A percentile compares a stretch with the other conserved stretches of the same genome.
Conservation (phyloP, 1,284 basidiomycete genomes). For the Pisolithus thermaeus region DNA sequence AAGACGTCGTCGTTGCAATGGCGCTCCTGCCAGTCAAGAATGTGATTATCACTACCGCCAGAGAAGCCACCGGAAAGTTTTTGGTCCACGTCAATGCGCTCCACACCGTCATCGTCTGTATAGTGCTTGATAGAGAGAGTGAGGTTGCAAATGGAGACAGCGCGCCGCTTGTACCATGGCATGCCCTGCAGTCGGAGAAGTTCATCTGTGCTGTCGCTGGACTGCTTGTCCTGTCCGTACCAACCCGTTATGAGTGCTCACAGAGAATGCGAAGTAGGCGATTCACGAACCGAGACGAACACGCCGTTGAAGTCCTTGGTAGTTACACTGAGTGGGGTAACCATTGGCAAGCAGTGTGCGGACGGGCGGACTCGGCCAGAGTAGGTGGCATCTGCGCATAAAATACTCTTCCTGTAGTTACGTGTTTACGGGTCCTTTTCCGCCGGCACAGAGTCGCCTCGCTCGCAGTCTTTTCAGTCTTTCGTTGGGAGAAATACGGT, state of each 20-base stretch:
- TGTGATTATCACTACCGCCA: constrained; percentile 36
- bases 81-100: constrained; percentile 43
- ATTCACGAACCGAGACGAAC: constrained; percentile 34
- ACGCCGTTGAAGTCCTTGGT: constrained; percentile 39
- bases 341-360: constrained; percentile 30
- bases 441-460: background rate
- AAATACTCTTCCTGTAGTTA: background rate
- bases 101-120: constrained; percentile 36
- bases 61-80: constrained; percentile 38
- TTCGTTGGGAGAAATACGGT: constrained; percentile 52
- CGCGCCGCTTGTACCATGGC: constrained; percentile 41
- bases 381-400: background rate
- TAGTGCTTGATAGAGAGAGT: constrained; percentile 39
- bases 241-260: background rate
- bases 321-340: constrained; percentile 41
- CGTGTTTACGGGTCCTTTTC: too few relatives aligned
- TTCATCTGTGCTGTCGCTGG: constrained; percentile 41
- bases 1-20: constrained; percentile 37
- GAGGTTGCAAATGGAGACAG: constrained; percentile 36
- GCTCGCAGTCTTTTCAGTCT: background rate
- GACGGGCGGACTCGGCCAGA: too few relatives aligned
- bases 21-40: constrained; percentile 36
- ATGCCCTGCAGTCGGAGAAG: constrained; percentile 48
- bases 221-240: constrained; percentile 25
- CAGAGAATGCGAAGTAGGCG: background rate